Evolutionary conservation across 169 alveolate species (phyloP).

Genomic region (Eimeria zaria): DNA sequence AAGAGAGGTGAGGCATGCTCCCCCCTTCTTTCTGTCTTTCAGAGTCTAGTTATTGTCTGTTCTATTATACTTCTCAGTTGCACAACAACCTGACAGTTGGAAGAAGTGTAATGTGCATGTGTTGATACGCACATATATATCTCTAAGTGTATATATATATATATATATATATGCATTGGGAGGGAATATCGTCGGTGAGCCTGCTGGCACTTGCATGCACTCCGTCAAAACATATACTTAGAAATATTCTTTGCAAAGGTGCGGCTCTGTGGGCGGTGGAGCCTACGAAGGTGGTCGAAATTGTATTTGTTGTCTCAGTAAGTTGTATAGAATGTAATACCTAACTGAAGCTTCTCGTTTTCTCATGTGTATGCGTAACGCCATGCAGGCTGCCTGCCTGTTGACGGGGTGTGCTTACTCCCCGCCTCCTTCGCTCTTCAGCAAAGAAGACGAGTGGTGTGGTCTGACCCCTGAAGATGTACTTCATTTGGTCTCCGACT

Average conservation of each 20-base stretch:
- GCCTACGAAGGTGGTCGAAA: neutral
- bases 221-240: neutral
- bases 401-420: slow-evolving; percentile 22
- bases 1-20: neutral
- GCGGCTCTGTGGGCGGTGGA: neutral
- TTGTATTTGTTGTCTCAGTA: neutral
- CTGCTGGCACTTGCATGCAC: neutral
- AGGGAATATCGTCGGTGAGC: too few relatives aligned
- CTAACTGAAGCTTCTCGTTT: neutral
- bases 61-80: neutral
- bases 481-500: slow-evolving; percentile 43
- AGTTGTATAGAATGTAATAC: neutral
- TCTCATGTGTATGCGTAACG: neutral
- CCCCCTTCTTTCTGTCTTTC: neutral
- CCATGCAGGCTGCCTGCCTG: slow-evolving; percentile 48
- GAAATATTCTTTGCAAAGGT: neutral
- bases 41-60: too few relatives aligned
- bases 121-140: neutral
- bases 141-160: neutral
- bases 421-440: slow-evolving; percentile 43
- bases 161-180: neutral
- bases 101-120: neutral
- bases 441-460: slow-evolving; percentile 71
- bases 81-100: neutral
- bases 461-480: slow-evolving; percentile 48